Percentiles rank a stretch among this genome's conserved stretches.
These are phyloP conservation scores for Penicillium steckii DNA, from an alignment of 495 filamentous ascomycete genomes.

Conservation along the genomic window DNA sequence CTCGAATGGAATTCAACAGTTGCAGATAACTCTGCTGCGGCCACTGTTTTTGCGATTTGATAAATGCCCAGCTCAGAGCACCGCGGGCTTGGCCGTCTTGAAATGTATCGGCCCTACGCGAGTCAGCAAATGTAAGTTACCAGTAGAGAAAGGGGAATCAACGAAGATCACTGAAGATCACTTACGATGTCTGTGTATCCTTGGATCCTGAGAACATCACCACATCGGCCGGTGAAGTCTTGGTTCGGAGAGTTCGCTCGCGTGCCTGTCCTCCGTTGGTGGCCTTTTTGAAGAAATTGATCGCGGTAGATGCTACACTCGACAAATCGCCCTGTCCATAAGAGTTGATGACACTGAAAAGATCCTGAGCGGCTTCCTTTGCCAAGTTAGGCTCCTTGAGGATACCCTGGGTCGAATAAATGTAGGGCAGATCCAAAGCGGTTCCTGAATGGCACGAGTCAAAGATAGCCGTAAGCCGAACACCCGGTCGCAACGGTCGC, in stretches of 20 bases:
- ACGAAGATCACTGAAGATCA: no score
- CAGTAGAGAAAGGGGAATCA: no score
- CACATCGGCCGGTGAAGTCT: constrained; percentile 93
- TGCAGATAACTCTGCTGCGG: constrained; percentile 96
- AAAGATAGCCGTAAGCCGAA: constrained; percentile 93
- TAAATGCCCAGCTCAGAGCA: constrained; percentile 97
- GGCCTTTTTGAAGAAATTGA: constrained; percentile 91
- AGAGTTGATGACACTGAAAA: constrained; percentile 80
- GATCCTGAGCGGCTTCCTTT: constrained; percentile 92
- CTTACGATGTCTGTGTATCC: constrained; percentile 78
- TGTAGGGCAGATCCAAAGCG: constrained; percentile 92
- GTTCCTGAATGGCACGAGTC: constrained; percentile 98
- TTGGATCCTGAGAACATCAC: constrained; percentile 98
- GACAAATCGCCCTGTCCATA: constrained; percentile 87
- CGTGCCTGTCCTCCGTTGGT: constrained; percentile 76
- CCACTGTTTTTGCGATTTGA: constrained; percentile 86
- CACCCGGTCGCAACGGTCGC: constrained; percentile 73
- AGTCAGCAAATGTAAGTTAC: neutral
- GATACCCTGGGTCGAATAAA: constrained; percentile 91
- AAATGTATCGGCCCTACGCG: constrained; percentile 42
- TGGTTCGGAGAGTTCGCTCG: constrained; percentile 75
- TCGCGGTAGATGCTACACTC: constrained; percentile 73
- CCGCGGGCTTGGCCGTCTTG: constrained; percentile 81
- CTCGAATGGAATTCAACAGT: constrained; percentile 87
- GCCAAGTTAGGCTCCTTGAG: constrained; percentile 97